phyloP scores from a whole-genome alignment of 1,284 basidiomycete genomes.

The Tilletia walkeri region DNA sequence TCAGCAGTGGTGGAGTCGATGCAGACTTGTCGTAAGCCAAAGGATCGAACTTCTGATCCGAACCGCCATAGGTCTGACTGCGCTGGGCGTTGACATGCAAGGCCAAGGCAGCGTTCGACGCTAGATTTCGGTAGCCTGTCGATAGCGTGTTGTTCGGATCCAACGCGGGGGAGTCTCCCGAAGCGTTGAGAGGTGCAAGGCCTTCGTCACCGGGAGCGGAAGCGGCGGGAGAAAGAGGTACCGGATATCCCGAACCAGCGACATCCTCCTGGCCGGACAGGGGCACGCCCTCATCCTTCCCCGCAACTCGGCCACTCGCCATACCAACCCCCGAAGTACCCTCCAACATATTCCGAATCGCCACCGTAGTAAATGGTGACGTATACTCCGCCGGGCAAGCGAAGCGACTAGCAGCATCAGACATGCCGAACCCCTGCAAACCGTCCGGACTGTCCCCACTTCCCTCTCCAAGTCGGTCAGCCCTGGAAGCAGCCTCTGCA shows the following conservation, averaged over 20 bases:
- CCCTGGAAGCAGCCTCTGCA: background rate
- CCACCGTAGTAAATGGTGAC: constrained; percentile 1
- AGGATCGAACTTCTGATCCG: background rate
- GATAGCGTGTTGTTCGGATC: background rate
- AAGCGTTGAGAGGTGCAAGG: no score
- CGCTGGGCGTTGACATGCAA: background rate
- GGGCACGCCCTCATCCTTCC: no score
- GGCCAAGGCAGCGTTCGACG: background rate
- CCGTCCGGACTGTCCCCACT: background rate
- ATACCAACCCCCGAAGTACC: background rate
- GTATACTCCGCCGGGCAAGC: background rate
- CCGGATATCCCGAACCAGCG: no score
- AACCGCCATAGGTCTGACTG: background rate
- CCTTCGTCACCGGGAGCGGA: no score
- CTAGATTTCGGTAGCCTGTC: background rate
- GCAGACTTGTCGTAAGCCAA: background rate
- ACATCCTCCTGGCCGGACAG: no score
- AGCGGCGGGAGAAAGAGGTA: no score
- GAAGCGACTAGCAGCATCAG: background rate
- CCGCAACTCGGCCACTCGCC: no score
- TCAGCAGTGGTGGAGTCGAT: background rate
- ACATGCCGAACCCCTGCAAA: background rate
- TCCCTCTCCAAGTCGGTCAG: no score
- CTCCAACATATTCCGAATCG: constrained; percentile 9
- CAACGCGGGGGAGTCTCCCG: no score